Evolutionary conservation across 1,284 basidiomycete genomes (phyloP).

Genomic region (Schizophyllum commune): DNA sequence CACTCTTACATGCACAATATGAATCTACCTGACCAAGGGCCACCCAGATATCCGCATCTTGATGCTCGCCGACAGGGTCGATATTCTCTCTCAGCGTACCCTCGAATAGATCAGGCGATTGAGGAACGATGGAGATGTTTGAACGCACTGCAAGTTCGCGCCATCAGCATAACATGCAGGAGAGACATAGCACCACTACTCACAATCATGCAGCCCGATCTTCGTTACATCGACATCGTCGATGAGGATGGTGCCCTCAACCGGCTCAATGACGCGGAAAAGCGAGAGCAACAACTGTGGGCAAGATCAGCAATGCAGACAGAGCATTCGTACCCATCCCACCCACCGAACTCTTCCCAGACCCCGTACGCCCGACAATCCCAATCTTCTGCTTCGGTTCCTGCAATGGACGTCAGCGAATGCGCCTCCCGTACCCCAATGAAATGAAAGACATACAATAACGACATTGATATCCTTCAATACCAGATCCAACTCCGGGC

Average conservation of each 20-base stretch:
- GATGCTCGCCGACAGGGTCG: constrained; percentile 65
- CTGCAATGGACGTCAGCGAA: constrained; percentile 21
- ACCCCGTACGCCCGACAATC: constrained; percentile 83
- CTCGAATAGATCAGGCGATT: constrained; percentile 76
- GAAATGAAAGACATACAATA: constrained; percentile 35
- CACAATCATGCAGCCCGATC: constrained; percentile 72
- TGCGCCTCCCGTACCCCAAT: not conserved
- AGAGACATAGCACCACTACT: constrained; percentile 3
- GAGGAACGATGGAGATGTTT: constrained; percentile 85
- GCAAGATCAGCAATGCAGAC: not conserved
- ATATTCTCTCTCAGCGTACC: constrained; percentile 83
- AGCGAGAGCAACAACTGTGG: constrained; percentile 53
- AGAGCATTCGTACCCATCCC: not conserved
- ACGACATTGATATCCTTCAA: constrained; percentile 67
- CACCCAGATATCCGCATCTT: constrained; percentile 77
- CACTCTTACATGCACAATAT: too few species aligned
- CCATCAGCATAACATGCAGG: not conserved
- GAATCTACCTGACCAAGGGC: constrained; percentile 64
- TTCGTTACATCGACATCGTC: constrained; percentile 81
- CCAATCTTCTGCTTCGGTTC: constrained; percentile 79
- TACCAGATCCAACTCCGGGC: constrained; percentile 73
- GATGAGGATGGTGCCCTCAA: constrained; percentile 71
- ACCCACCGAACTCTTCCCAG: constrained; percentile 83
- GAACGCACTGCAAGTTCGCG: constrained; percentile 45
- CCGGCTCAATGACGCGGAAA: constrained; percentile 81